These are phyloP conservation scores for Acer campestre DNA, from an alignment of 345 rosid species.

Conservation along the genomic window DNA sequence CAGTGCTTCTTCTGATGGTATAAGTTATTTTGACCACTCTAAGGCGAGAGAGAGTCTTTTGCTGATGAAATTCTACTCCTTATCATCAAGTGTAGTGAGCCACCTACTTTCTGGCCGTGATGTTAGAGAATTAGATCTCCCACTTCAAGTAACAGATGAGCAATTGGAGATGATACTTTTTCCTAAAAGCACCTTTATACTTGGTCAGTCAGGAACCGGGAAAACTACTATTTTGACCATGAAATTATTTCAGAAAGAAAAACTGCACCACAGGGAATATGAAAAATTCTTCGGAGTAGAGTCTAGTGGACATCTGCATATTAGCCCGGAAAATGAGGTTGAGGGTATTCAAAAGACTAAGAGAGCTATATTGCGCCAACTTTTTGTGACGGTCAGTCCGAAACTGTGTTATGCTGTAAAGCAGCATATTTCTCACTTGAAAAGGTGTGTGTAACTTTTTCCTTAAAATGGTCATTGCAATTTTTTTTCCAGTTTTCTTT, in stretches of 20 bases:
- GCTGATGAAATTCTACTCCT: conserved; percentile 53
- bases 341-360: conserved; percentile 20
- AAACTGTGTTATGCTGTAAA: conserved; percentile 48
- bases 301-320: conserved; percentile 14
- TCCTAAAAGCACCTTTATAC: conserved; percentile 40
- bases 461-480: background rate
- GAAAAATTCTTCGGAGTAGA: conserved; percentile 21
- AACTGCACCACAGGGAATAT: conserved; percentile 24
- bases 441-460: conserved; percentile 40
- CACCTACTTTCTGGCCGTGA: conserved; percentile 42
- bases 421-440: conserved; percentile 44
- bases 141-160: conserved; percentile 51
- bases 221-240: conserved; percentile 53
- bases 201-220: conserved; percentile 60
- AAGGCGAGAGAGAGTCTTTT: conserved; percentile 41
- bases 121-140: conserved; percentile 45
- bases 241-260: conserved; percentile 46
- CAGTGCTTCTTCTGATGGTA: conserved; percentile 14
- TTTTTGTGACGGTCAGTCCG: conserved; percentile 56
- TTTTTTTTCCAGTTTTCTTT: conserved; percentile 1
- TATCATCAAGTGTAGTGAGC: conserved; percentile 35
- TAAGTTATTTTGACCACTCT: conserved; percentile 15
- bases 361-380: conserved; percentile 34
- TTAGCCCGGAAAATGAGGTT: background rate
- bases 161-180: conserved; percentile 39